phyloP scores from a whole-genome alignment of 345 rosid genomes.

The Gossypium mustelinum region DNA sequence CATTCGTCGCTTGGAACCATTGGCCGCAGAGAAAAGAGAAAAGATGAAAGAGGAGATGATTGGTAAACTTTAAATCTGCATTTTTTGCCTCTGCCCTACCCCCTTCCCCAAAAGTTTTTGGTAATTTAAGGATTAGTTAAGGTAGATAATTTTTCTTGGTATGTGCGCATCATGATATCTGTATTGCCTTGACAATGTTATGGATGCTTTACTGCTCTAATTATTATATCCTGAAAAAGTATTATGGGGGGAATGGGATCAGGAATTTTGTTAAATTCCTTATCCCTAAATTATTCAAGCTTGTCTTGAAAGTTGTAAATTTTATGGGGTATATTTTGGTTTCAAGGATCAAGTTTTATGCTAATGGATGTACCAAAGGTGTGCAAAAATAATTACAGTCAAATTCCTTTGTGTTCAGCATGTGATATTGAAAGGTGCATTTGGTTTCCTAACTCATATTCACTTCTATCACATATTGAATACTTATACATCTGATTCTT shows the following conservation, averaged over 20 bases:
- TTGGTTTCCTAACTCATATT: neutral
- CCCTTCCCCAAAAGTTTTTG: no score
- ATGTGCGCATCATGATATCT: neutral
- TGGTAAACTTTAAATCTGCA: slow-evolving; percentile 41
- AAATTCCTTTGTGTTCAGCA: neutral
- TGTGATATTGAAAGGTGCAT: neutral
- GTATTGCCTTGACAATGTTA: neutral
- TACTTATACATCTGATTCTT: neutral
- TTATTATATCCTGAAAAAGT: neutral
- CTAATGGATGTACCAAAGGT: neutral
- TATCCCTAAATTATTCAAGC: neutral
- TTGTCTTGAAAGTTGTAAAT: neutral
- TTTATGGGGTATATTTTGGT: neutral
- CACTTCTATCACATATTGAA: neutral
- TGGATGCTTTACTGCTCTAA: neutral
- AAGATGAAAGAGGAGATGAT: slow-evolving; percentile 99
- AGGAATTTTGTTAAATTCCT: neutral
- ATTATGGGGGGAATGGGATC: neutral
- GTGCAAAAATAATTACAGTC: neutral
- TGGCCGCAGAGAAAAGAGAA: slow-evolving; percentile 87
- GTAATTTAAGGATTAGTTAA: neutral
- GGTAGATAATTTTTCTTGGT: neutral
- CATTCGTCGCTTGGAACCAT: slow-evolving; percentile 67
- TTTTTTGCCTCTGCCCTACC: neutral
- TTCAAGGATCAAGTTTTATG: neutral